Evolutionary conservation across 306 rosid species (phyloP).

Genomic region (Datisca glomerata): DNA sequence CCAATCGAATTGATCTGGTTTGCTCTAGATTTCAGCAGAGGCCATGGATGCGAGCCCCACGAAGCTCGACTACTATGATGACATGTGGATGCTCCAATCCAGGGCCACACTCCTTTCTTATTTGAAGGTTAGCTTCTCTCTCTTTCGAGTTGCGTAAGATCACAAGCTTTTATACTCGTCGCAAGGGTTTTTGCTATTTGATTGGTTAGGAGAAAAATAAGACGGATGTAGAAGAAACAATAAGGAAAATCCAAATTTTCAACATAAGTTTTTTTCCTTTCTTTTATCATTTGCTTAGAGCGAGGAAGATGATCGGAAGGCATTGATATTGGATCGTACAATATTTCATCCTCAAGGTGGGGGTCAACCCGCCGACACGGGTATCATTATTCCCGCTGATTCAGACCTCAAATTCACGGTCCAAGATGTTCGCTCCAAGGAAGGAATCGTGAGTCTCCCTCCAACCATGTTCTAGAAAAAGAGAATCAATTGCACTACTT

Average conservation of each 20-base stretch:
- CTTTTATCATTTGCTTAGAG: slow-evolving; percentile 14
- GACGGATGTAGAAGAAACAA: not conserved
- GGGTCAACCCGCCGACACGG: slow-evolving; percentile 69
- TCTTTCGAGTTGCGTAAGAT: not conserved
- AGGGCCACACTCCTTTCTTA: slow-evolving; percentile 35
- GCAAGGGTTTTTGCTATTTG: not conserved
- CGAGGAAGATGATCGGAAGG: slow-evolving; percentile 52
- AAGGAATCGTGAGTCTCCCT: slow-evolving; percentile 39
- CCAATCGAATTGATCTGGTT: slow-evolving; percentile 2
- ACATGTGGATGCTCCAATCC: slow-evolving; percentile 52
- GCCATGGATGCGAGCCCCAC: slow-evolving; percentile 43
- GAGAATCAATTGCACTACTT: too few species aligned
- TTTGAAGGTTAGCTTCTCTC: slow-evolving; percentile 22
- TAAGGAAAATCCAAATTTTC: too few species aligned
- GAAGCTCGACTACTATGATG: slow-evolving; percentile 46
- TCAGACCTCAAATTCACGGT: slow-evolving; percentile 37
- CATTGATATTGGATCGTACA: slow-evolving; percentile 50
- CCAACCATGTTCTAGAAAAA: too few species aligned
- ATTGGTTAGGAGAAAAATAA: not conserved
- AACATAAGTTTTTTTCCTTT: too few species aligned
- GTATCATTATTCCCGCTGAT: slow-evolving; percentile 23
- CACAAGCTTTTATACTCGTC: too few species aligned
- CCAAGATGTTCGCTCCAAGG: slow-evolving; percentile 53
- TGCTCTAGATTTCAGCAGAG: not conserved
- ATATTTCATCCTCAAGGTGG: slow-evolving; percentile 85